Evolutionary conservation across 2,329 filamentous ascomycete genomes (phyloP).

Genomic region (Pseudocercospora musae): DNA sequence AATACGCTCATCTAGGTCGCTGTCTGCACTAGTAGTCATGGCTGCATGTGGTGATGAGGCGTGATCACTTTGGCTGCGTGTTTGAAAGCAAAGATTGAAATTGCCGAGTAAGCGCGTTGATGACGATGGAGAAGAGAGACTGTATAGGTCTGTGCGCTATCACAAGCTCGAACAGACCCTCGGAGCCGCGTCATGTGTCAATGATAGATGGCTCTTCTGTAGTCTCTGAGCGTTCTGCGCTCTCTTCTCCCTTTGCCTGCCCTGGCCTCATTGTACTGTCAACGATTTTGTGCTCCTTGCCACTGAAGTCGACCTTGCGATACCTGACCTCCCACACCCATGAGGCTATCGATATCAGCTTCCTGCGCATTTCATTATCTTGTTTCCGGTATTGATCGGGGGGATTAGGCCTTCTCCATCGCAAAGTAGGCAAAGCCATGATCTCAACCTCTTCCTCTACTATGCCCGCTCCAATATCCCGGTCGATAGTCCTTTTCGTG

Average conservation of each 20-base stretch:
- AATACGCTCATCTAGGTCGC: neutral
- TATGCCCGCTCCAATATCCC: neutral
- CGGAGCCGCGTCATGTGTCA: neutral
- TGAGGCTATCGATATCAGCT: neutral
- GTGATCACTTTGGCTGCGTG: neutral
- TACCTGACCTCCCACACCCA: neutral
- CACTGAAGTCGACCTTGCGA: neutral
- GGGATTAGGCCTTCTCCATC: slow-evolving; percentile 8
- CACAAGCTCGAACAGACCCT: neutral
- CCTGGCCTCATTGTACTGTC: neutral
- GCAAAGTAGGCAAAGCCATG: slow-evolving; percentile 9
- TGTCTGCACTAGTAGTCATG: neutral
- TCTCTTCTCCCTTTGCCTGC: neutral
- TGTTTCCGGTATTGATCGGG: neutral
- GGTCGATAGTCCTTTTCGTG: neutral
- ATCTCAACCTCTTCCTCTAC: neutral
- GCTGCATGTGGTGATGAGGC: neutral
- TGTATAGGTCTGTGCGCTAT: neutral
- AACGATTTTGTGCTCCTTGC: neutral
- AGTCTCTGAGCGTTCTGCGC: neutral
- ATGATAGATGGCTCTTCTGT: neutral
- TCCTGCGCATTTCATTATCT: neutral
- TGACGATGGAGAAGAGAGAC: neutral
- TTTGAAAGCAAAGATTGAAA: neutral
- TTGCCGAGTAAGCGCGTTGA: too few species aligned